Evolutionary conservation across 495 filamentous ascomycete genomes (phyloP).

Genomic region (Trichoderma reesei): DNA sequence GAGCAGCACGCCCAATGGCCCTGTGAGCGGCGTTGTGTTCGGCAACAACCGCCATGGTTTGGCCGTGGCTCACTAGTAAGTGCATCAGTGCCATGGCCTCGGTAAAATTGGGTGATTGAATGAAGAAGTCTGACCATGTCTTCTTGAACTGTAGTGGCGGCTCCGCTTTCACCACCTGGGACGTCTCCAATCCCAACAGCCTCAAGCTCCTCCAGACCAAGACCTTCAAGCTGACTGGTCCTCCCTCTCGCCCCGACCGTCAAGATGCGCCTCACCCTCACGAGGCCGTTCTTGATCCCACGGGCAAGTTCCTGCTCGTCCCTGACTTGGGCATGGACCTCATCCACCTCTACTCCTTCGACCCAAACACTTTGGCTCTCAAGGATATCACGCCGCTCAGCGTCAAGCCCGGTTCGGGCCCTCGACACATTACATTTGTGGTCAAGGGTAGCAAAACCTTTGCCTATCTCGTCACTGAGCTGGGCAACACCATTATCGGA

Average conservation of each 20-base stretch:
- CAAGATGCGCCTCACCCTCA: slow-evolving; percentile 66
- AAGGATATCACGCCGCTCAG: slow-evolving; percentile 24
- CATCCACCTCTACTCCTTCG: slow-evolving; percentile 52
- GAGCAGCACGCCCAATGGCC: slow-evolving; percentile 21
- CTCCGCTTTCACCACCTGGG: slow-evolving; percentile 17
- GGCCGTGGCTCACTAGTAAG: slow-evolving; percentile 43
- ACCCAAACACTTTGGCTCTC: slow-evolving; percentile 28
- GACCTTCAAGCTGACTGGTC: slow-evolving; percentile 39
- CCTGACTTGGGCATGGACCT: slow-evolving; percentile 67
- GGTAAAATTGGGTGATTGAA: not conserved
- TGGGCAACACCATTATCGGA: slow-evolving; percentile 45
- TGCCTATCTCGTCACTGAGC: slow-evolving; percentile 56
- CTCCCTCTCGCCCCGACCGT: slow-evolving; percentile 39
- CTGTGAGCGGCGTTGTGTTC: slow-evolving; percentile 37
- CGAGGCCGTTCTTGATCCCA: slow-evolving; percentile 59
- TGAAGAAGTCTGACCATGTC: not conserved
- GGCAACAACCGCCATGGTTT: slow-evolving; percentile 30
- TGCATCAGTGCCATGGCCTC: not conserved
- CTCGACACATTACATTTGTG: slow-evolving; percentile 58
- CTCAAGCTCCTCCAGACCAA: slow-evolving; percentile 37
- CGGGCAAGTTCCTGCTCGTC: slow-evolving; percentile 50
- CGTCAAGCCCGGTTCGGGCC: slow-evolving; percentile 46
- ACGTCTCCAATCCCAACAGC: slow-evolving; percentile 19
- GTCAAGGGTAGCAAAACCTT: slow-evolving; percentile 34
- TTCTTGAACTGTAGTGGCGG: slow-evolving; percentile 15